Conservation (phyloP, 495 filamentous ascomycete species). For the Daldinia loculata region DNA sequence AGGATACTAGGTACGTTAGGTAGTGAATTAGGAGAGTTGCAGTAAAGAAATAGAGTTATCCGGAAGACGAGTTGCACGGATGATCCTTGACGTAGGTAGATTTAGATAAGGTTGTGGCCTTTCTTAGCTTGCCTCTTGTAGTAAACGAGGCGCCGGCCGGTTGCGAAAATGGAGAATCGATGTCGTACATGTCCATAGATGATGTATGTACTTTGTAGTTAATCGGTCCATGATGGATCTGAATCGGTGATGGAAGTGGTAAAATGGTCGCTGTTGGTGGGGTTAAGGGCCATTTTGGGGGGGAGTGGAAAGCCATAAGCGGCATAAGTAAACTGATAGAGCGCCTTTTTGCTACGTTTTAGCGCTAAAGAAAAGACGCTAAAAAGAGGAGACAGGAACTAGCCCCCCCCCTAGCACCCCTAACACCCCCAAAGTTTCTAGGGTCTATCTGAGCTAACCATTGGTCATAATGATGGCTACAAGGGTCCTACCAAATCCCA, state of each 20-base stretch:
- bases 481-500: constrained; percentile 21
- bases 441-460: constrained; percentile 18
- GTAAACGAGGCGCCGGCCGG: not conserved
- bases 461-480: constrained; percentile 23
- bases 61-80: constrained; percentile 15
- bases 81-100: constrained; percentile 19
- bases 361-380: constrained; percentile 19
- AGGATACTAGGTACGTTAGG: not conserved
- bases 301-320: not conserved
- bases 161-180: constrained; percentile 13
- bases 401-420: not conserved
- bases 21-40: not conserved
- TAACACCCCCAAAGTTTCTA: constrained; percentile 18
- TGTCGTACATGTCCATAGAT: constrained; percentile 29
- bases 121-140: not conserved
- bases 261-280: constrained; percentile 15
- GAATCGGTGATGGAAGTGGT: constrained; percentile 16
- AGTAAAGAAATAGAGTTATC: constrained; percentile 6
- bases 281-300: not conserved
- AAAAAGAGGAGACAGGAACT: constrained; percentile 24
- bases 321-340: not conserved
- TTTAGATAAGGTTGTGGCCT: constrained; percentile 25
- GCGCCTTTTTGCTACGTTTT: not conserved
- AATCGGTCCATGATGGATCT: constrained; percentile 16
- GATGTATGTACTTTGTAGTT: constrained; percentile 7